These are phyloP conservation scores for Mollisiaceae sp. DNA, from an alignment of 2,329 filamentous ascomycete genomes.

Conservation along the genomic window DNA sequence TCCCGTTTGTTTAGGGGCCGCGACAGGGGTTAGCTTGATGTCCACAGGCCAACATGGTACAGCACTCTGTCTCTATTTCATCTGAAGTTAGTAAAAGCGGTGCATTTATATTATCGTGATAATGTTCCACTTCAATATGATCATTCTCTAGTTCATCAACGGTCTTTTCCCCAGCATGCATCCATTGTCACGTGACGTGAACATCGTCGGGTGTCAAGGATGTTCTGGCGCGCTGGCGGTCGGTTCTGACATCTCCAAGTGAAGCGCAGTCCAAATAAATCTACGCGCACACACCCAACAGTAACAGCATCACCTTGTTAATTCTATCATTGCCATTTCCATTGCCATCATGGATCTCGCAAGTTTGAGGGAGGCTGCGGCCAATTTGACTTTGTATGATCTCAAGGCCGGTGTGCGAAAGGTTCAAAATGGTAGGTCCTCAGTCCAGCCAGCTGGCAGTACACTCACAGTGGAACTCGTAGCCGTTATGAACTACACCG, in stretches of 20 bases:
- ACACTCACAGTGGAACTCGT: constrained; percentile 36
- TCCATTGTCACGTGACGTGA: not conserved
- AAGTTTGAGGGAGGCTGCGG: constrained; percentile 71
- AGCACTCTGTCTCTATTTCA: not conserved
- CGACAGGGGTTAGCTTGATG: constrained; percentile 22
- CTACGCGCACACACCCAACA: constrained; percentile 18
- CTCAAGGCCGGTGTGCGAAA: constrained; percentile 77
- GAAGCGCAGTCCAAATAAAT: constrained; percentile 22
- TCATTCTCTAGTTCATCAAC: too few species aligned
- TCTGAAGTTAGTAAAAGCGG: not conserved
- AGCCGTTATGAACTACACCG: constrained; percentile 82
- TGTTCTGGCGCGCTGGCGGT: constrained; percentile 11
- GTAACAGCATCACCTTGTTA: not conserved
- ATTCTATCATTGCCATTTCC: constrained; percentile 13
- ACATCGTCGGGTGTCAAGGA: constrained; percentile 15
- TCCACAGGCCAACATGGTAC: not conserved
- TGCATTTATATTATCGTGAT: not conserved
- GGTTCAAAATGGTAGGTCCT: constrained; percentile 73
- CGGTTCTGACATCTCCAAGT: constrained; percentile 9
- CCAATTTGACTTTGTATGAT: constrained; percentile 76
- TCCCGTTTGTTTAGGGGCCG: constrained; percentile 16
- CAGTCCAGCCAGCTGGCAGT: constrained; percentile 34
- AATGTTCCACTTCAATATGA: not conserved
- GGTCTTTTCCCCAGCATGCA: not conserved
- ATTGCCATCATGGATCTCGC: constrained; percentile 65